Evolutionary conservation across 2,329 filamentous ascomycete genomes (phyloP).

Genomic region (Talaromyces amestolkiae): DNA sequence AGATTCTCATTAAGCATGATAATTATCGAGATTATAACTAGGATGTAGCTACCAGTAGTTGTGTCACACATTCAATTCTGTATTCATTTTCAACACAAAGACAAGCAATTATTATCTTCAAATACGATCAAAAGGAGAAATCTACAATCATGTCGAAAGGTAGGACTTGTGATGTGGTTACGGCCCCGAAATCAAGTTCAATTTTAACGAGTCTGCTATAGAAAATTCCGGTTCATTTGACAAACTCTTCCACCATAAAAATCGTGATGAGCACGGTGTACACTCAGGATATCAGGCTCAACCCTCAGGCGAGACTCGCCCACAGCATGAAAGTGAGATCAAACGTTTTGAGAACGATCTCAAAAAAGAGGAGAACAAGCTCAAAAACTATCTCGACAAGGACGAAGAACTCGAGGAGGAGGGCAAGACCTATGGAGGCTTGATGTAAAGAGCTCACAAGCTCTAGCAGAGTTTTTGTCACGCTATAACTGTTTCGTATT

Average conservation of each 20-base stretch:
- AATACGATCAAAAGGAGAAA: neutral
- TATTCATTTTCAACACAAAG: neutral
- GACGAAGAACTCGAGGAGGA: constrained; percentile 15
- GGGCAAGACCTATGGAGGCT: constrained; percentile 9
- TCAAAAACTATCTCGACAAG: constrained; percentile 11
- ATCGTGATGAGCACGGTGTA: neutral
- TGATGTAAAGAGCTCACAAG: constrained; percentile 2
- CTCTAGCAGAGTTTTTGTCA: neutral
- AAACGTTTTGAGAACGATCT: neutral
- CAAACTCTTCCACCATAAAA: constrained; percentile 13
- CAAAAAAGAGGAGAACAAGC: constrained; percentile 1
- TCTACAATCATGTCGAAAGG: constrained; percentile 11
- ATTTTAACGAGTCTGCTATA: neutral
- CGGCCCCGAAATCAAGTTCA: neutral
- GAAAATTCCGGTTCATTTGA: neutral
- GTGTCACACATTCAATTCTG: neutral
- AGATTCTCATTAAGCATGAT: neutral
- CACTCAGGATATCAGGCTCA: neutral
- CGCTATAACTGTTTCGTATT: neutral
- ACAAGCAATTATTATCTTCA: neutral
- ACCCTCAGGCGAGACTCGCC: neutral
- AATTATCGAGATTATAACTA: neutral
- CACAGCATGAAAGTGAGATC: constrained; percentile 2
- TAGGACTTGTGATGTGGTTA: neutral
- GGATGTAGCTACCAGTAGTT: neutral